These are phyloP conservation scores for Schizopora paradoxa DNA, from an alignment of 1,284 basidiomycete species.

Conservation along the genomic window DNA sequence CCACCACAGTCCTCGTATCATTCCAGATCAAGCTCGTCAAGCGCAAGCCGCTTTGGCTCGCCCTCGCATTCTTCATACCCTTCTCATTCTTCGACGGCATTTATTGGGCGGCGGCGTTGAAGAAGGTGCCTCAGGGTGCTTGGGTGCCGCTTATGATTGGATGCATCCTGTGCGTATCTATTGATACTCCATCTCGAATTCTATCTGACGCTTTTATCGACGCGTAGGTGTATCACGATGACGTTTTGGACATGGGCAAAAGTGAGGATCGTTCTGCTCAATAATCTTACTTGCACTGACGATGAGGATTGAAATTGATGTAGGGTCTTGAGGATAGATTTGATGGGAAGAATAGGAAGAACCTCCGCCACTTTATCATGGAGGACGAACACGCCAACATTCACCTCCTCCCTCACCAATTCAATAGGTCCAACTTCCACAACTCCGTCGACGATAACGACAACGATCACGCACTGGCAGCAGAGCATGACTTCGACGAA, in stretches of 20 bases:
- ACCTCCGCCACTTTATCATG: conserved; percentile 48
- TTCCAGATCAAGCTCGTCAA: conserved; percentile 58
- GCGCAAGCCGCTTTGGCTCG: conserved; percentile 38
- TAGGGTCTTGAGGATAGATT: conserved; percentile 55
- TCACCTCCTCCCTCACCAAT: conserved; percentile 12
- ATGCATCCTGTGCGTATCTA: conserved; percentile 36
- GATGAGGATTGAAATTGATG: neutral
- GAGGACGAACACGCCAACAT: conserved; percentile 13
- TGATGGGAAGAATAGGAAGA: conserved; percentile 49
- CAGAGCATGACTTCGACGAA: no score
- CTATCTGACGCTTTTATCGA: conserved; percentile 2
- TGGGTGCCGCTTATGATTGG: conserved; percentile 63
- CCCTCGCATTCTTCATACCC: conserved; percentile 43
- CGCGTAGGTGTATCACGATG: conserved; percentile 41
- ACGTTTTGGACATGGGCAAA: conserved; percentile 61
- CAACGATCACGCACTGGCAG: neutral
- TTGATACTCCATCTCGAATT: neutral
- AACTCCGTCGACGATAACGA: conserved; percentile 7
- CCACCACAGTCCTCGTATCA: conserved; percentile 50
- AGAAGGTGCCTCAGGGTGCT: conserved; percentile 56
- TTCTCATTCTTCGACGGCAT: conserved; percentile 61
- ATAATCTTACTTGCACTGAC: neutral
- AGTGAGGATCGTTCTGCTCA: conserved; percentile 26
- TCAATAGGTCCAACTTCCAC: conserved; percentile 19
- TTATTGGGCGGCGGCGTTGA: conserved; percentile 58